Evolutionary conservation across 352 stramenopile genomes (phyloP).

Genomic region (Pythium plurisporium): DNA sequence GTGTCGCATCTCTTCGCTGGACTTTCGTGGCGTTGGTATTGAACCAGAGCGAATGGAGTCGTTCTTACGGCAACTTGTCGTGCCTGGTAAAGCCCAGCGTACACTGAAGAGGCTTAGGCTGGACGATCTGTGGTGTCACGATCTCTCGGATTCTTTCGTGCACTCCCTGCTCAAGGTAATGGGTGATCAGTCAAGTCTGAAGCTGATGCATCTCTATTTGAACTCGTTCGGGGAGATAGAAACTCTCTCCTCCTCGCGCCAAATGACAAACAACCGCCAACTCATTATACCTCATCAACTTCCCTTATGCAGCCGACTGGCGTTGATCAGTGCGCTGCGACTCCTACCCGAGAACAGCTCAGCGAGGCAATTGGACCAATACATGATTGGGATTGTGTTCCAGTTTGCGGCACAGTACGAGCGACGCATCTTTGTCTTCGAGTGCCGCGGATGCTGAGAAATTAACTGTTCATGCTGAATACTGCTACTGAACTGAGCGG

Average conservation of each 20-base stretch:
- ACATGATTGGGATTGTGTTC: not conserved
- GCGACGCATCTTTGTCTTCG: not conserved
- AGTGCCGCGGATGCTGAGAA: not conserved
- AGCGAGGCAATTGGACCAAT: not conserved
- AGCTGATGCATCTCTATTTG: not conserved
- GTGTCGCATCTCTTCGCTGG: not conserved
- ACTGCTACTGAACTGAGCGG: not conserved
- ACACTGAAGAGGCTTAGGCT: not conserved
- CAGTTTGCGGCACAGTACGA: not conserved
- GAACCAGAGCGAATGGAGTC: not conserved
- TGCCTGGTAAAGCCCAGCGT: not conserved
- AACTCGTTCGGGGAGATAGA: not conserved
- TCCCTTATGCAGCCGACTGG: not conserved
- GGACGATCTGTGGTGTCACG: not conserved
- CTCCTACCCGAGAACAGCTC: not conserved
- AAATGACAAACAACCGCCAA: not conserved
- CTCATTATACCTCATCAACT: not conserved
- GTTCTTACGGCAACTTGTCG: not conserved
- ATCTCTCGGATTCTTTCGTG: not conserved
- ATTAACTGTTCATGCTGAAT: not conserved
- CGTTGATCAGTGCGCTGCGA: conserved; percentile 2
- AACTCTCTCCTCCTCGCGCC: not conserved
- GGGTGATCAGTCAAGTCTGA: not conserved
- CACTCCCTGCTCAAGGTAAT: not conserved
- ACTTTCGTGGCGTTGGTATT: not conserved